Evolutionary conservation across 2,329 filamentous ascomycete species (phyloP).

Genomic region (Neofusicoccum ribis): DNA sequence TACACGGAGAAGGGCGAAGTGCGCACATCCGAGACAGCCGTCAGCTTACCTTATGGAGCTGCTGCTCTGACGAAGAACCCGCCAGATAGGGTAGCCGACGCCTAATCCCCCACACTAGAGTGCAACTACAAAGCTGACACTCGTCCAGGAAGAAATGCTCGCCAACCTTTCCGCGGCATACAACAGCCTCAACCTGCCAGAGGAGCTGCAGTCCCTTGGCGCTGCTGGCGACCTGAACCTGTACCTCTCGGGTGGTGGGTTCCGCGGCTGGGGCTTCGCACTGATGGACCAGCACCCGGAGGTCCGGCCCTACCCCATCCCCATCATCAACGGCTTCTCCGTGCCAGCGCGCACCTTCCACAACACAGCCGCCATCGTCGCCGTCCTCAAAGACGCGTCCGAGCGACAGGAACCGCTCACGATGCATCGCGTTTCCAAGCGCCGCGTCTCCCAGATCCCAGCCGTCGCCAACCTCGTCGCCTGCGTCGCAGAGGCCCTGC

Average conservation of each 20-base stretch:
- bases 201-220: slow-evolving; percentile 38
- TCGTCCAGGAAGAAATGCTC: slow-evolving; percentile 53
- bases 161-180: slow-evolving; percentile 63
- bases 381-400: slow-evolving; percentile 60
- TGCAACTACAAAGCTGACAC: slow-evolving; percentile 28
- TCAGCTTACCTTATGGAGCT: slow-evolving; percentile 70
- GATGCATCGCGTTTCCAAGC: slow-evolving; percentile 68
- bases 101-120: too few relatives aligned
- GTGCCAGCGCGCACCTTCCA: slow-evolving; percentile 43
- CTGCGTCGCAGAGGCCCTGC: slow-evolving; percentile 68
- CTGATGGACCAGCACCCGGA: slow-evolving; percentile 76
- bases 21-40: slow-evolving; percentile 53
- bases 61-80: slow-evolving; percentile 56
- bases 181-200: slow-evolving; percentile 56
- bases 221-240: slow-evolving; percentile 60
- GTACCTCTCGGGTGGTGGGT: slow-evolving; percentile 87
- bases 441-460: slow-evolving; percentile 77
- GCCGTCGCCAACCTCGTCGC: slow-evolving; percentile 81
- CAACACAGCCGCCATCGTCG: slow-evolving; percentile 34
- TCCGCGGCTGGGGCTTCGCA: slow-evolving; percentile 87
- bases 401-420: slow-evolving; percentile 38
- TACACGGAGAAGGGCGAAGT: slow-evolving; percentile 50
- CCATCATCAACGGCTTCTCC: slow-evolving; percentile 77
- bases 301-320: slow-evolving; percentile 75
- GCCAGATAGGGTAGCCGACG: not conserved